A percentile compares a stretch with the other conserved stretches of the same genome.
phyloP scores from a whole-genome alignment of 1,284 basidiomycete genomes.

The Cutaneotrichosporon curvatum region DNA sequence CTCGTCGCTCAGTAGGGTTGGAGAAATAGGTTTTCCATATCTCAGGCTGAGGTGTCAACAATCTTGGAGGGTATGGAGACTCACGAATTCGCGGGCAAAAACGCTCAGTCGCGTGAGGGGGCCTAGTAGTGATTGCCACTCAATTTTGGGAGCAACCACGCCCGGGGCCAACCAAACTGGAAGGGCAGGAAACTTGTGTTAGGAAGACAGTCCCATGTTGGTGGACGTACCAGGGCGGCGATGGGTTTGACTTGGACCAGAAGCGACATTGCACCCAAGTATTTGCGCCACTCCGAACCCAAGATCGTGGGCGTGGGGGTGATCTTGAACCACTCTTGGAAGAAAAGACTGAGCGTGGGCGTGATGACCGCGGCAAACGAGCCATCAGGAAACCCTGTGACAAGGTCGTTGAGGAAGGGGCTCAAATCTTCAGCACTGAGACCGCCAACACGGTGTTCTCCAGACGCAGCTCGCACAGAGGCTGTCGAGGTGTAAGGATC shows the following conservation, averaged over 20 bases:
- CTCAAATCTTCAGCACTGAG: conserved; percentile 44
- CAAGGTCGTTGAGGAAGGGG: conserved; percentile 49
- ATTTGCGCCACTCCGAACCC: conserved; percentile 66
- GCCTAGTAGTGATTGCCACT: conserved; percentile 65
- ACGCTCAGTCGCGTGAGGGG: conserved; percentile 73
- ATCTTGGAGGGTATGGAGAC: neutral
- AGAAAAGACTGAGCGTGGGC: conserved; percentile 44
- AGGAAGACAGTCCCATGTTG: neutral
- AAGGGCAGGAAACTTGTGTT: conserved; percentile 39
- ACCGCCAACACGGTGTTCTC: conserved; percentile 8
- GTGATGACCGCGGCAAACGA: conserved; percentile 48
- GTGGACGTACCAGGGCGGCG: conserved; percentile 56
- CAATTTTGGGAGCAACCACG: conserved; percentile 44
- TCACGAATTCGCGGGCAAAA: conserved; percentile 82
- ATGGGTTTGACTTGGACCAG: conserved; percentile 76
- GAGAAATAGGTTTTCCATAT: conserved; percentile 76
- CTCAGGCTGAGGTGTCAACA: conserved; percentile 53
- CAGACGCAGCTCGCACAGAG: neutral
- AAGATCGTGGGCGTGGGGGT: conserved; percentile 40
- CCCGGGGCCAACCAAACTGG: conserved; percentile 40
- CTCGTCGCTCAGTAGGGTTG: conserved; percentile 66
- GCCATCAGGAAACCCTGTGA: conserved; percentile 44
- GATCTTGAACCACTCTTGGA: conserved; percentile 46
- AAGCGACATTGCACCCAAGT: conserved; percentile 71
- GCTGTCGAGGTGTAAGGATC: conserved; percentile 51